Conservation (phyloP, 2,329 filamentous ascomycete genomes). For the Colletotrichum filicis region DNA sequence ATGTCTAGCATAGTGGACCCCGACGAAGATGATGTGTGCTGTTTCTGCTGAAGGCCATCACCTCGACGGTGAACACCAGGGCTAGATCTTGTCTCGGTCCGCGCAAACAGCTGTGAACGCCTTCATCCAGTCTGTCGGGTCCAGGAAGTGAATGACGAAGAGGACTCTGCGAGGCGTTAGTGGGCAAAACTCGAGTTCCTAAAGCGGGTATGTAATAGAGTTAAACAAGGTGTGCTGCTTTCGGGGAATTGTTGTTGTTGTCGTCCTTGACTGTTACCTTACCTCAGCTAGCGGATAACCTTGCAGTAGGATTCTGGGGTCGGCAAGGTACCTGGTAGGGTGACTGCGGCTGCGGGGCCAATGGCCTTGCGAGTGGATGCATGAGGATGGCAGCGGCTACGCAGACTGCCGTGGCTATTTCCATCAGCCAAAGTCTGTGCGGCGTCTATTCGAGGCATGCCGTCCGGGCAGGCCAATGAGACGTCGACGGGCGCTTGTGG, state of each 20-base stretch:
- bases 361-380: conserved; percentile 10
- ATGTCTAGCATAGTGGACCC: conserved; percentile 1
- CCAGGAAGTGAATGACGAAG: conserved; percentile 17
- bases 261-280: background rate
- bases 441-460: conserved; percentile 19
- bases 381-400: conserved; percentile 21
- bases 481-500: conserved; percentile 15
- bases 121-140: conserved; percentile 30
- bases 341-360: conserved; percentile 27
- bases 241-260: conserved; percentile 2
- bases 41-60: background rate
- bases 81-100: conserved; percentile 20
- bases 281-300: background rate
- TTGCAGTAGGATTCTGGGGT: background rate
- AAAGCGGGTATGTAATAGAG: conserved; percentile 13
- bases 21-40: conserved; percentile 2
- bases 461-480: conserved; percentile 7
- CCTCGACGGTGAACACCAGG: background rate
- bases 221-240: conserved; percentile 9
- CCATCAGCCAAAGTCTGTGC: conserved; percentile 16
- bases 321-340: background rate
- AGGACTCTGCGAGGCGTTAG: background rate
- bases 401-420: conserved; percentile 34
- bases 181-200: background rate
- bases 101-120: conserved; percentile 17